These are phyloP conservation scores for Myxozyma melibiosi DNA, from an alignment of 805 yeast genomes.

Conservation along the genomic window DNA sequence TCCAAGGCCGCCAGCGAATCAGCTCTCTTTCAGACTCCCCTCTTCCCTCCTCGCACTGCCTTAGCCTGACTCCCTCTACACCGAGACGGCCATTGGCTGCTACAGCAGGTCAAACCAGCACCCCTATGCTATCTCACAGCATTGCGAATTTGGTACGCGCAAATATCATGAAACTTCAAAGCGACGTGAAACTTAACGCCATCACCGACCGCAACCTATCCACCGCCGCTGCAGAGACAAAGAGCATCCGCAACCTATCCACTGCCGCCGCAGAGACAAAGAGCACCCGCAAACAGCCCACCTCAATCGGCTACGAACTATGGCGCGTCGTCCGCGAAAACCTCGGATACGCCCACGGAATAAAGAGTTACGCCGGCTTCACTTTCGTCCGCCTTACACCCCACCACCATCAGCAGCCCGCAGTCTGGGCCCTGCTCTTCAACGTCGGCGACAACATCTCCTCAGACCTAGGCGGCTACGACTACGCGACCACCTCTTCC, in stretches of 20 bases:
- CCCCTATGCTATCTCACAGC: too few relatives aligned
- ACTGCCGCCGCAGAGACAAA: background rate
- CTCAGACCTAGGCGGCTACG: background rate
- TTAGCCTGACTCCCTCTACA: background rate
- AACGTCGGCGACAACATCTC: constrained; percentile 1
- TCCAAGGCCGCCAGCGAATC: constrained; percentile 11
- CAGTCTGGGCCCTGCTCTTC: constrained; percentile 22
- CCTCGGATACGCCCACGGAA: constrained; percentile 14
- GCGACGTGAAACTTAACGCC: constrained; percentile 22
- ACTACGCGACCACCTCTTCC: background rate
- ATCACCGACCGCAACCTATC: too few relatives aligned
- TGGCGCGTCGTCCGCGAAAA: constrained; percentile 15
- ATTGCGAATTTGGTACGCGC: constrained; percentile 6
- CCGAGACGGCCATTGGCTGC: background rate
- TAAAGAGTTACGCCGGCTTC: constrained; percentile 24
- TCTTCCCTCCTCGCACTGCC: background rate
- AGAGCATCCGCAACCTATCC: background rate
- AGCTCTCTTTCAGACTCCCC: constrained; percentile 4
- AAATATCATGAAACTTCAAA: constrained; percentile 16
- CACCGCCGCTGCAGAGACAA: background rate
- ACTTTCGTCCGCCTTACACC: constrained; percentile 12
- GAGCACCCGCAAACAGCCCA: background rate
- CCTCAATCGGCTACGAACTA: background rate
- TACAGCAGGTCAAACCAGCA: background rate
- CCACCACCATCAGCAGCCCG: background rate